Evolutionary conservation across 164 flowering plant species (phyloP), one percentile per base, ranked within the genome.

Genomic region (Vitis vinifera): DNA sequence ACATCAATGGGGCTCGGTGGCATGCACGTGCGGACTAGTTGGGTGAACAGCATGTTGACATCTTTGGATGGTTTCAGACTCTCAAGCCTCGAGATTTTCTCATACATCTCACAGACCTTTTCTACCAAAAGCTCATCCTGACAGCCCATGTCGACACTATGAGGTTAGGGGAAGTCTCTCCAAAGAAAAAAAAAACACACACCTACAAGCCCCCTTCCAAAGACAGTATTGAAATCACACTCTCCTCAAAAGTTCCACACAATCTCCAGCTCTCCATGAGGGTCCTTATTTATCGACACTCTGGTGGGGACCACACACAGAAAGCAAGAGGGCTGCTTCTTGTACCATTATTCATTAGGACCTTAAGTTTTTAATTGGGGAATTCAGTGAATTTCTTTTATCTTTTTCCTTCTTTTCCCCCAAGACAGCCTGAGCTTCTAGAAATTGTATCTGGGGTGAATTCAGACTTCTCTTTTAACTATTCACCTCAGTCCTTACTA

Each of bases 71-170:
- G 98, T 47, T 86, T 88, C 55, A 95, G 92, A 58, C 69, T 77
- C n/a, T 87, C 88, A 8, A 93, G 81, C 67, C 65, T 77, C n/a
- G 96, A 88, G 81, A 95, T 84, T 70, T 87, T 81, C 66, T 86
- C 84, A 67, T 90, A 91, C 64, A 94, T 63, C 19, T 85, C 84
- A 59, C 83, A 79, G 23, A 95, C 74, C 62, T 74, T 84, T 16
- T 71, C 56, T 9, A 95, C 84, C 78, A 94, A 66, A 48, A 67
- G 73, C 49, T 88, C 91, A 51, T 85, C 87, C 48, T 85, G 85
- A 83, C 88, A 86, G 29, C 78, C 90, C 97, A 92, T 92, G 88
- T 88, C 83, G 88, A 87, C 88, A 88, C 87, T 80, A 74, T 84
- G 89, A 78, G 84, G 82, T 51, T 72, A 70, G 63, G 15, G 48